Evolutionary conservation across 2,329 filamentous ascomycete genomes (phyloP).

Genomic region (Pyrenophora tritici-repentis): DNA sequence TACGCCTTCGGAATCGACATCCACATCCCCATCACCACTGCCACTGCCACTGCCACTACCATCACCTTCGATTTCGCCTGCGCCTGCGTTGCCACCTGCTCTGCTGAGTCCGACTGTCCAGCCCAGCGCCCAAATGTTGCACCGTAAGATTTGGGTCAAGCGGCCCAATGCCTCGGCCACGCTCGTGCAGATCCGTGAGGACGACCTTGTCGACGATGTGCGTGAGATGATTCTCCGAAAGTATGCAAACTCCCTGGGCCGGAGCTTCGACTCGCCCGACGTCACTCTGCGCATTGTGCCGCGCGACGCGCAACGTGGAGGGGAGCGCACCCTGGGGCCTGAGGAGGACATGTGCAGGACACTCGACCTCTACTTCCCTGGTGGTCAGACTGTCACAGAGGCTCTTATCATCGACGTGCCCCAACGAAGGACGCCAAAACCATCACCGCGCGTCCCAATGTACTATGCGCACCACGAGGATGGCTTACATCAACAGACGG

Average conservation of each 20-base stretch:
- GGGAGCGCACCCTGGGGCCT: slow-evolving; percentile 75
- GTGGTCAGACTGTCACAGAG: slow-evolving; percentile 85
- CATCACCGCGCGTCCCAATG: slow-evolving; percentile 68
- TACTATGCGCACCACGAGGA: slow-evolving; percentile 66
- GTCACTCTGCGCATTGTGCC: slow-evolving; percentile 77
- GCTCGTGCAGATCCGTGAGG: slow-evolving; percentile 80
- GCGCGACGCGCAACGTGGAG: slow-evolving; percentile 60
- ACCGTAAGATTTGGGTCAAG: slow-evolving; percentile 93
- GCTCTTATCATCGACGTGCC: slow-evolving; percentile 90
- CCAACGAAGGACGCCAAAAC: slow-evolving; percentile 73
- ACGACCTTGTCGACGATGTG: slow-evolving; percentile 92
- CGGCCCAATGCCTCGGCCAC: slow-evolving; percentile 84
- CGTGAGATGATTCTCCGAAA: slow-evolving; percentile 90
- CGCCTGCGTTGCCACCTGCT: slow-evolving; percentile 47
- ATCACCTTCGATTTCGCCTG: slow-evolving; percentile 47
- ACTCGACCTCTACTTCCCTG: slow-evolving; percentile 81
- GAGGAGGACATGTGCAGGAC: slow-evolving; percentile 82
- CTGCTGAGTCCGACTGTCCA: slow-evolving; percentile 31
- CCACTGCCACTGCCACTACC: slow-evolving; percentile 22
- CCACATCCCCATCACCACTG: slow-evolving; percentile 1
- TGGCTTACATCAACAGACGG: slow-evolving; percentile 68
- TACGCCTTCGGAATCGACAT: slow-evolving; percentile 43
- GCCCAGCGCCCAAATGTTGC: slow-evolving; percentile 45
- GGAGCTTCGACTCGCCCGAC: slow-evolving; percentile 88
- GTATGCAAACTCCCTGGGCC: slow-evolving; percentile 90